A percentile compares a stretch with the other conserved stretches of the same genome.
Conservation (phyloP, 805 yeast genomes). For the Tetrapisispora phaffii region DNA sequence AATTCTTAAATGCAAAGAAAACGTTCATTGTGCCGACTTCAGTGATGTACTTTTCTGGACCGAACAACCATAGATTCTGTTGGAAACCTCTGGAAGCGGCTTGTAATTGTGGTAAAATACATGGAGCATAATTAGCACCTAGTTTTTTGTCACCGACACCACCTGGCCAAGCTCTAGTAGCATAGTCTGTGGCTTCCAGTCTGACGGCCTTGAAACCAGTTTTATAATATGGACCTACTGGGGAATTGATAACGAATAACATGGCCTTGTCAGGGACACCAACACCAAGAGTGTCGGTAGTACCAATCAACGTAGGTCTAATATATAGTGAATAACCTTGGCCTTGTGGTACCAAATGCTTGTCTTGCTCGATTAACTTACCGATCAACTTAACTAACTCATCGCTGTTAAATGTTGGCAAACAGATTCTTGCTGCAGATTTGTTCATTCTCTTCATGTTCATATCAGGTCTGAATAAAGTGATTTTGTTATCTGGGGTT, state of each 20-base stretch:
- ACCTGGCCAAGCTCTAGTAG: slow-evolving; percentile 98
- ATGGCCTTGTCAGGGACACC: slow-evolving; percentile 71
- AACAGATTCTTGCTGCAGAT: slow-evolving; percentile 80
- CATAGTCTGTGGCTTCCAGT: slow-evolving; percentile 88
- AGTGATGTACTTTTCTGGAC: slow-evolving; percentile 74
- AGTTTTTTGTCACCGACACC: slow-evolving; percentile 92
- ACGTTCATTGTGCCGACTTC: slow-evolving; percentile 98
- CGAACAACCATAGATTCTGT: slow-evolving; percentile 94
- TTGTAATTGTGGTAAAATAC: slow-evolving; percentile 77
- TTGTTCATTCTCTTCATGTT: slow-evolving; percentile 85
- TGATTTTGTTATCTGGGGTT: slow-evolving; percentile 48
- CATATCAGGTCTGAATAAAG: slow-evolving; percentile 82
- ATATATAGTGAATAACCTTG: slow-evolving; percentile 84
- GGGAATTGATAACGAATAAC: slow-evolving; percentile 79
- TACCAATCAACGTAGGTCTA: slow-evolving; percentile 92
- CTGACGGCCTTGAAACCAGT: slow-evolving; percentile 95
- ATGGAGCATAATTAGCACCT: slow-evolving; percentile 97
- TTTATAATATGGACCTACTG: slow-evolving; percentile 92
- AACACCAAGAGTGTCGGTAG: slow-evolving; percentile 80
- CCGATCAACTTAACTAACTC: slow-evolving; percentile 67
- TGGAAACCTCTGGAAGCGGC: slow-evolving; percentile 87
- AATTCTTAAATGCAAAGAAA: slow-evolving; percentile 72
- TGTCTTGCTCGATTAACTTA: slow-evolving; percentile 63
- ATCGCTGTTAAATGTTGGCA: slow-evolving; percentile 75
- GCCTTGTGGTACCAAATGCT: slow-evolving; percentile 68